These are phyloP conservation scores for Scleroderma citrinum DNA, from an alignment of 768 basidiomycete genomes.

Conservation along the genomic window DNA sequence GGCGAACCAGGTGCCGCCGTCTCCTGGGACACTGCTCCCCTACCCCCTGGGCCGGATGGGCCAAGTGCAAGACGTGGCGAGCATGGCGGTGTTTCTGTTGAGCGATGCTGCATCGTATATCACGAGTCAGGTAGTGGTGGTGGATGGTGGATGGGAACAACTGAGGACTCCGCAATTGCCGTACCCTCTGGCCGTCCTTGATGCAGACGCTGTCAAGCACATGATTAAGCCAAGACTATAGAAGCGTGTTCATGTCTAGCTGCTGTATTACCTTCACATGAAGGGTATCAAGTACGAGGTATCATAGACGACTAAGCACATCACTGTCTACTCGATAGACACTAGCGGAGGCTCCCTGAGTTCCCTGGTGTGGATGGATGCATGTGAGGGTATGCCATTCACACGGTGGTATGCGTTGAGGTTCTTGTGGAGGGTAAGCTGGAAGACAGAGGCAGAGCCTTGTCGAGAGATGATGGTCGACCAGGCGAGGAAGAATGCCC, in stretches of 20 bases:
- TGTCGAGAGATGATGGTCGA: slow-evolving; percentile 82
- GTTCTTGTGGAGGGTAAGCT: slow-evolving; percentile 97
- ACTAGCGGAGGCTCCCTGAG: slow-evolving; percentile 24
- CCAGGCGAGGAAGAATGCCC: slow-evolving; percentile 96
- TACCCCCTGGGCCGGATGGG: slow-evolving; percentile 50
- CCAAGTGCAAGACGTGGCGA: slow-evolving; percentile 57
- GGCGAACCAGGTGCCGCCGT: slow-evolving; percentile 8
- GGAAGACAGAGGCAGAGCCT: slow-evolving; percentile 91
- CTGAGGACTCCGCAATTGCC: slow-evolving; percentile 44
- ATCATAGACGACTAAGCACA: background rate
- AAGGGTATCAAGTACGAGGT: background rate
- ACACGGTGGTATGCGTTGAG: slow-evolving; percentile 92
- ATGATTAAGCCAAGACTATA: slow-evolving; percentile 45
- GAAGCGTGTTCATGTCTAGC: background rate
- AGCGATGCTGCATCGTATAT: slow-evolving; percentile 74
- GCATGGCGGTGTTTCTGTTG: slow-evolving; percentile 74
- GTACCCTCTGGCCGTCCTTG: slow-evolving; percentile 59
- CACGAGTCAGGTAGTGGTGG: slow-evolving; percentile 67
- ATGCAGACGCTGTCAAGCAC: slow-evolving; percentile 45
- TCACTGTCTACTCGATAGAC: slow-evolving; percentile 15
- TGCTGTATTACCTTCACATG: background rate
- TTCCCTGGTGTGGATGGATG: slow-evolving; percentile 62
- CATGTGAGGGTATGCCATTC: slow-evolving; percentile 75
- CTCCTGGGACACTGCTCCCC: background rate
- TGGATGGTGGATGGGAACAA: slow-evolving; percentile 63